Evolutionary conservation across 2,329 filamentous ascomycete genomes (phyloP).

Genomic region (Penicillium palitans): DNA sequence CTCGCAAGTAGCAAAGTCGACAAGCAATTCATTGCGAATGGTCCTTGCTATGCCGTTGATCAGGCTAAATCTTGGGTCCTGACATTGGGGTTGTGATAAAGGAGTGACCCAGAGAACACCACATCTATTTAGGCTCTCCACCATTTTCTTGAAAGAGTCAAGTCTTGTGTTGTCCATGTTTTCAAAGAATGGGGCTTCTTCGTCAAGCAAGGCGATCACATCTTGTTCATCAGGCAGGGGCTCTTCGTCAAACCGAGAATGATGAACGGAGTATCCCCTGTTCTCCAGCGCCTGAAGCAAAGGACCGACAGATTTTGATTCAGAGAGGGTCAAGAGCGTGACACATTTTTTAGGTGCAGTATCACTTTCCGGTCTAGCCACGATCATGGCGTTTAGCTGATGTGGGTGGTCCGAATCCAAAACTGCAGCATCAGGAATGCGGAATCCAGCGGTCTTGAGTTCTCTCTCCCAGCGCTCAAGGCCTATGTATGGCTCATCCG

Average conservation of each 20-base stretch:
- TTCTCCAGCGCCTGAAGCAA: not conserved
- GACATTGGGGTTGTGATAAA: conserved; percentile 22
- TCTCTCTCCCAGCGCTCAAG: conserved; percentile 21
- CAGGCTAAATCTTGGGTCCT: conserved; percentile 32
- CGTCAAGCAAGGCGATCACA: conserved; percentile 17
- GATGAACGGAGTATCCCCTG: conserved; percentile 9
- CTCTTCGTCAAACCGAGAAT: not conserved
- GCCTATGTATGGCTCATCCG: conserved; percentile 21
- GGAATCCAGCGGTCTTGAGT: conserved; percentile 22
- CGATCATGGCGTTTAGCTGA: conserved; percentile 12
- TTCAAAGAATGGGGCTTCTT: conserved; percentile 14
- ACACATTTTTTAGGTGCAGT: not conserved
- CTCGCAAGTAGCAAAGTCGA: conserved; percentile 31
- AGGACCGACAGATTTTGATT: not conserved
- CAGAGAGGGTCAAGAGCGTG: not conserved
- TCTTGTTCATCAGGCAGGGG: conserved; percentile 10
- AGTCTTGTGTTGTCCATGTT: conserved; percentile 8
- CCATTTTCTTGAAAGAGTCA: conserved; percentile 6
- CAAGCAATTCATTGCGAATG: conserved; percentile 29
- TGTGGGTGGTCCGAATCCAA: conserved; percentile 10
- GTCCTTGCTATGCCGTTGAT: conserved; percentile 32
- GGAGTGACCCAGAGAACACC: conserved; percentile 35
- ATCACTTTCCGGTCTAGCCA: conserved; percentile 4
- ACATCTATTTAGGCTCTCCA: not conserved
- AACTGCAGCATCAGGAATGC: conserved; percentile 7